Conservation (phyloP, 441 rosid genomes). For the Mallotus japonicus region DNA sequence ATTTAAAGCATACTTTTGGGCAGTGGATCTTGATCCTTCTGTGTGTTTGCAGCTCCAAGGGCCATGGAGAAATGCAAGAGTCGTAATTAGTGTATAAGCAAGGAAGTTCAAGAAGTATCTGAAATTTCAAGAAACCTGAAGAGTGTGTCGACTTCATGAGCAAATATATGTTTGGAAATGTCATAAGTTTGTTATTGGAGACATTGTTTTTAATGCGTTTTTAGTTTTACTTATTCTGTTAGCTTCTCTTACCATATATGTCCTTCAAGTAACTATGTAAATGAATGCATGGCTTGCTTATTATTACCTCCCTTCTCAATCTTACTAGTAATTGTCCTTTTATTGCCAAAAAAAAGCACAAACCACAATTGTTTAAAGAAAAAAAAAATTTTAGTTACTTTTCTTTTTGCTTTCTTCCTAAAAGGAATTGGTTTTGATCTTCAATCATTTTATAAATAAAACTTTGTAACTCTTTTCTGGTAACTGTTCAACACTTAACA, state of each 20-base stretch:
- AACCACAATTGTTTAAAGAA: too few relatives aligned
- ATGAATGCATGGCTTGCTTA: slow-evolving; percentile 30
- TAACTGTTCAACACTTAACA: too few relatives aligned
- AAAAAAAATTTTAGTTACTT: too few relatives aligned
- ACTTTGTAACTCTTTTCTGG: too few relatives aligned
- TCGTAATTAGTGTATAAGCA: slow-evolving; percentile 27
- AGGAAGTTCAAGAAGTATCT: slow-evolving; percentile 12
- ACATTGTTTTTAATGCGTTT: background rate
- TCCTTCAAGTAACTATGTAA: slow-evolving; percentile 27
- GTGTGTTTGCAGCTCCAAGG: slow-evolving; percentile 48
- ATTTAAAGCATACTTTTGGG: background rate
- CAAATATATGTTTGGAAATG: slow-evolving; percentile 20
- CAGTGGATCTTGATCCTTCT: slow-evolving; percentile 1
- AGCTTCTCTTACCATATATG: slow-evolving; percentile 1
- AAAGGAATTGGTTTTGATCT: too few relatives aligned
- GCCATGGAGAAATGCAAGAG: slow-evolving; percentile 50
- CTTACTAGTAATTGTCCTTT: too few relatives aligned
- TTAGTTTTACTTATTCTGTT: slow-evolving; percentile 10
- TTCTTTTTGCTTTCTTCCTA: too few relatives aligned
- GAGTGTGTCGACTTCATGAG: slow-evolving; percentile 25
- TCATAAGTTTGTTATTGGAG: slow-evolving; percentile 29
- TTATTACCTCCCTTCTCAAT: background rate
- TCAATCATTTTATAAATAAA: too few relatives aligned
- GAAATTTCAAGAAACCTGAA: slow-evolving; percentile 11
- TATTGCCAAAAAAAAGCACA: background rate